These are phyloP conservation scores for Clonostachys chloroleuca DNA, from an alignment of 2,329 filamentous ascomycete genomes.

Conservation along the genomic window DNA sequence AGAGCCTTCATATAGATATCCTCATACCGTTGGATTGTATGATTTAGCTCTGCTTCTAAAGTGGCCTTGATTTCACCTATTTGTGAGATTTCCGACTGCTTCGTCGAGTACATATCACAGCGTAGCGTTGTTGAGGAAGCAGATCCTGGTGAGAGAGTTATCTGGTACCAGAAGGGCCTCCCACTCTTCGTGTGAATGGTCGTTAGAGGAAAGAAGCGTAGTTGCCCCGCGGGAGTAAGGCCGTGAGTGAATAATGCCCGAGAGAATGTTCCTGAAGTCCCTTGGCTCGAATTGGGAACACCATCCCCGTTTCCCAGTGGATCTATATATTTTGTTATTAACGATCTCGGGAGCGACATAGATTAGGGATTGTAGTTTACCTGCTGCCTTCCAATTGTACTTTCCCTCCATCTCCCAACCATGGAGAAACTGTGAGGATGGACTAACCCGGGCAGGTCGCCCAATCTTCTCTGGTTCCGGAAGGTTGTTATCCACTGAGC, in stretches of 20 bases:
- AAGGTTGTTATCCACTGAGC: background rate
- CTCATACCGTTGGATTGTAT: background rate
- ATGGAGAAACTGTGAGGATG: slow-evolving; percentile 20
- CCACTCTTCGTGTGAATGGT: background rate
- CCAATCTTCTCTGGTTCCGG: slow-evolving; percentile 25
- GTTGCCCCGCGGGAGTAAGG: background rate
- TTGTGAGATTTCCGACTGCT: background rate
- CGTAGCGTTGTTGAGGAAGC: background rate
- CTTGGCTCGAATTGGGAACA: no score
- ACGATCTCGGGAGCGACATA: no score
- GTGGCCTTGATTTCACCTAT: background rate
- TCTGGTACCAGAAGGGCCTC: background rate
- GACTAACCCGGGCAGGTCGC: slow-evolving; percentile 31
- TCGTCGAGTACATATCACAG: background rate
- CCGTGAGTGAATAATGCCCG: background rate
- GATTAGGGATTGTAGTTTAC: background rate
- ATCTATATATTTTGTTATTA: no score
- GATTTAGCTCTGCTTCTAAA: background rate
- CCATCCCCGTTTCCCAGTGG: no score
- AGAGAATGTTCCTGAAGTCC: no score
- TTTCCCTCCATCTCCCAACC: slow-evolving; percentile 50
- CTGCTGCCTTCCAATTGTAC: slow-evolving; percentile 52
- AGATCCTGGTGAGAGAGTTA: background rate
- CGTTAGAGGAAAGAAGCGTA: background rate
- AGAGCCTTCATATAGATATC: background rate